Percentiles rank a stretch among this genome's conserved stretches.
Evolutionary conservation across 371 early-diverging fungal species (phyloP).

Genomic region (Lichtheimia corymbifera): DNA sequence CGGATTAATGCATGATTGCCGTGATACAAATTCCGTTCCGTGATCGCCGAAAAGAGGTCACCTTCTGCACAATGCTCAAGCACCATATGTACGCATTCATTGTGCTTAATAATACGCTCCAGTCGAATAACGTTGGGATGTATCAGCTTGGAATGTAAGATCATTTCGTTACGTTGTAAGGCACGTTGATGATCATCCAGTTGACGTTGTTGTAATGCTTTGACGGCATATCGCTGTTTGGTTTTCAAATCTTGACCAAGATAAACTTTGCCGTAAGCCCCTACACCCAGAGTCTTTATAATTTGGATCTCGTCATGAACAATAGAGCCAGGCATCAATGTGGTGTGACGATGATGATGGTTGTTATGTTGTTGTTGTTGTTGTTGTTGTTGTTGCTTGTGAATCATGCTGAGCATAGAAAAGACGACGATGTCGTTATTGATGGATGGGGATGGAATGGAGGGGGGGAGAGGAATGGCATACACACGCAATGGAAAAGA

Average conservation of each 20-base stretch:
- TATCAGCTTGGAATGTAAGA: conserved; percentile 63
- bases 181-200: conserved; percentile 48
- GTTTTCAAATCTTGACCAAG: conserved; percentile 43
- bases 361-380: background rate
- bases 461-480: background rate
- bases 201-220: conserved; percentile 59
- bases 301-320: conserved; percentile 38
- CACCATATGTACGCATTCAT: conserved; percentile 65
- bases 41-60: conserved; percentile 69
- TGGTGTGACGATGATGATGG: conserved; percentile 2
- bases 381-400: background rate
- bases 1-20: conserved; percentile 50
- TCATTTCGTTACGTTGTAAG: conserved; percentile 68
- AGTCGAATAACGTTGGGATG: conserved; percentile 75
- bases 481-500: conserved; percentile 4
- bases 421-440: background rate
- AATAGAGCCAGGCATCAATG: conserved; percentile 29
- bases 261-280: conserved; percentile 76
- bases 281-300: conserved; percentile 61
- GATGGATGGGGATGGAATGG: background rate
- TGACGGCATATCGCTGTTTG: conserved; percentile 61
- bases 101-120: conserved; percentile 59
- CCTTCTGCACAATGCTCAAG: conserved; percentile 73
- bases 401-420: background rate
- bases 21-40: conserved; percentile 52